Evolutionary conservation across 768 basidiomycete species (phyloP).

Genomic region (Panaeolus cyanescens): DNA sequence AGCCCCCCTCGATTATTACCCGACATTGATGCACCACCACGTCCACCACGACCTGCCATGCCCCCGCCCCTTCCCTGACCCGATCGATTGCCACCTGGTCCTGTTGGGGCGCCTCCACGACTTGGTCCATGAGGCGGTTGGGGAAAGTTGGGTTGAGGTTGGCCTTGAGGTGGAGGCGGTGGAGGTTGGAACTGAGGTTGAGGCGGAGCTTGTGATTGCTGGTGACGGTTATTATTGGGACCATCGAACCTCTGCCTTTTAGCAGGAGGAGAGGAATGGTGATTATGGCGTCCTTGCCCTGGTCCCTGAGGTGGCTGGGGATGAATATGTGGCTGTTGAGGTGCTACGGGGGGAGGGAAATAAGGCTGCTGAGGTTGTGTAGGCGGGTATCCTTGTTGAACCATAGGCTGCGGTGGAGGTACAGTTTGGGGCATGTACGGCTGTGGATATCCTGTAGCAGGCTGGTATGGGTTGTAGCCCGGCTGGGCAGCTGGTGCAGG

Average conservation of each 20-base stretch:
- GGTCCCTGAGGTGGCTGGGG: slow-evolving; percentile 47
- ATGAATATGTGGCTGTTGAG: slow-evolving; percentile 42
- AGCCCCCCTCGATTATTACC: slow-evolving; percentile 45
- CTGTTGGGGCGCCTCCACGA: slow-evolving; percentile 41
- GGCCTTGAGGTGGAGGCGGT: slow-evolving; percentile 12
- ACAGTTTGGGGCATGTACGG: slow-evolving; percentile 37
- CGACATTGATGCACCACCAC: slow-evolving; percentile 36
- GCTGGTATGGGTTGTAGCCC: slow-evolving; percentile 78
- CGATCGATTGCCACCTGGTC: slow-evolving; percentile 15
- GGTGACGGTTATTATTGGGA: slow-evolving; percentile 56
- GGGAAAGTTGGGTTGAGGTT: slow-evolving; percentile 24
- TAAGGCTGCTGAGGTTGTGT: slow-evolving; percentile 49
- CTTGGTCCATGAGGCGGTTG: slow-evolving; percentile 45
- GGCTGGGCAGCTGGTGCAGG: slow-evolving; percentile 60
- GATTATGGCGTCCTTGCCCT: slow-evolving; percentile 50
- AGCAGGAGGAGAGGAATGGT: slow-evolving; percentile 82
- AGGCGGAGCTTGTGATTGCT: slow-evolving; percentile 52
- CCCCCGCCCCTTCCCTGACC: slow-evolving; percentile 29
- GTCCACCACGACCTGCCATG: slow-evolving; percentile 31
- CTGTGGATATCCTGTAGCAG: slow-evolving; percentile 71
- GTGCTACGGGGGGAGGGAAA: slow-evolving; percentile 45
- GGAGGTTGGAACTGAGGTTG: slow-evolving; percentile 71
- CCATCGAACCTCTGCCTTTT: slow-evolving; percentile 91
- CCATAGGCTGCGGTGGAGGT: slow-evolving; percentile 50
- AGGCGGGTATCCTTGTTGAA: slow-evolving; percentile 51